Conservation (phyloP, 2,329 filamentous ascomycete genomes). For the Alternaria hordeiaustralica region DNA sequence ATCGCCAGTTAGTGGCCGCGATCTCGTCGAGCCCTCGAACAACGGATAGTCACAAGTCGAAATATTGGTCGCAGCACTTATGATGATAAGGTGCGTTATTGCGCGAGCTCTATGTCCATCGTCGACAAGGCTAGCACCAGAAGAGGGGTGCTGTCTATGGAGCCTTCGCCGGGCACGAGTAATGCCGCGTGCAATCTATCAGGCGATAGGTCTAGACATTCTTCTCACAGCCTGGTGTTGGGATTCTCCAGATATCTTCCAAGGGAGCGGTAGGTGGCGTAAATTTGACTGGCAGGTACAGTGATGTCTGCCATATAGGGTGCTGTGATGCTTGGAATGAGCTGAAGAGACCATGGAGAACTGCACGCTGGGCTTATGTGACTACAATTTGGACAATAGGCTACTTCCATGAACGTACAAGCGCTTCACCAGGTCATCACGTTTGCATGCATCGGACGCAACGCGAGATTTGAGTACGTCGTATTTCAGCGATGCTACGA, state of each 20-base stretch:
- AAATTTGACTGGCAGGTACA: not conserved
- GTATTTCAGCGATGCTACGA: not conserved
- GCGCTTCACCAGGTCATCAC: not conserved
- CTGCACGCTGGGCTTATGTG: not conserved
- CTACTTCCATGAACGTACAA: not conserved
- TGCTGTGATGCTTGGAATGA: not conserved
- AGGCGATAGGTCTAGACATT: not conserved
- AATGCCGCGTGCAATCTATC: not conserved
- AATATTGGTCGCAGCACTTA: not conserved
- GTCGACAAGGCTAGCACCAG: not conserved
- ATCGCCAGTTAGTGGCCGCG: not conserved
- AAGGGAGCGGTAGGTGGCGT: not conserved
- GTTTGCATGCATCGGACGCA: not conserved
- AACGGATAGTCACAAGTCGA: not conserved
- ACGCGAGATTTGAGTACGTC: not conserved
- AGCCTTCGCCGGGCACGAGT: not conserved
- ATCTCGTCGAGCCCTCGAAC: not conserved
- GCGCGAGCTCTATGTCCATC: not conserved
- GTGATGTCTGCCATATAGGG: not conserved
- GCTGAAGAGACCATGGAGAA: not conserved
- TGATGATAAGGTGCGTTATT: not conserved
- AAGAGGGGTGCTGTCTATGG: not conserved
- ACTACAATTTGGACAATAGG: not conserved
- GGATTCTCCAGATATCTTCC: not conserved
- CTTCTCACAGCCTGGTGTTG: not conserved